Base-by-base conservation (phyloP, 2,329 filamentous ascomycete species). In the Sclerotinia borealis region DNA sequence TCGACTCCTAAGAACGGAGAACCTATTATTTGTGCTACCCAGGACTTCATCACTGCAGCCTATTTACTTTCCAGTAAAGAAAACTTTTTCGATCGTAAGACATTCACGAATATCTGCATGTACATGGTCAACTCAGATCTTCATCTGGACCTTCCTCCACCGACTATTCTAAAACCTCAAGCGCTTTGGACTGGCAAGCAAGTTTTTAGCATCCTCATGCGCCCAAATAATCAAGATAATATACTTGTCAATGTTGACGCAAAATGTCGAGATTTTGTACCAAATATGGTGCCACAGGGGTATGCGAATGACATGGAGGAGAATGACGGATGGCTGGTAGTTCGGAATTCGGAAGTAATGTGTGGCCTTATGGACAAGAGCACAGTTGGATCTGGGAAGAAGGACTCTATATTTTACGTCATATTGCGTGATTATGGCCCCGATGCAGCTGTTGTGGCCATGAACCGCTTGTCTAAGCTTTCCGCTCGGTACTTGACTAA, bases 351-450 rank as follows among this genome's bases (percentile, higher is more conserved):
- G 0, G 93, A 97, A 75, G 87, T 98, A 66, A 96, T 99, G 91
- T 98, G 93, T 73, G 95, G 95, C 66, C 85, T 89, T 65, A 97
- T 98, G 92, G 95, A 99, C 79, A 99, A 99, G 77, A 90, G 91
- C 1, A 98, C 93, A 0, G 91, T 99, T n/a, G 95, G 95, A 70
- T 87, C 91, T 7, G 95, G 95, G 71, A 98, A 98, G 80, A 99
- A 99, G 74, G 93, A 96, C 75, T 97, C 93, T 0, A 88, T 99
- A 25, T 99, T 98, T 74, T 99, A 97, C 73, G 90, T 98, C 63
- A 93, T 99, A 73, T 85, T 98, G 70, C 85, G 95, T 80, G 95
- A 99, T 78, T 99, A 90, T 71, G 95, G 95, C 0, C 91, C 93
- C 1, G 90, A 96, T 61, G 88, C 91, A 63, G 92, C 95, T 9